A percentile compares a stretch with the other conserved stretches of the same genome.
Evolutionary conservation across 805 yeast species (phyloP).

Genomic region (Barnettozyma sp.): DNA sequence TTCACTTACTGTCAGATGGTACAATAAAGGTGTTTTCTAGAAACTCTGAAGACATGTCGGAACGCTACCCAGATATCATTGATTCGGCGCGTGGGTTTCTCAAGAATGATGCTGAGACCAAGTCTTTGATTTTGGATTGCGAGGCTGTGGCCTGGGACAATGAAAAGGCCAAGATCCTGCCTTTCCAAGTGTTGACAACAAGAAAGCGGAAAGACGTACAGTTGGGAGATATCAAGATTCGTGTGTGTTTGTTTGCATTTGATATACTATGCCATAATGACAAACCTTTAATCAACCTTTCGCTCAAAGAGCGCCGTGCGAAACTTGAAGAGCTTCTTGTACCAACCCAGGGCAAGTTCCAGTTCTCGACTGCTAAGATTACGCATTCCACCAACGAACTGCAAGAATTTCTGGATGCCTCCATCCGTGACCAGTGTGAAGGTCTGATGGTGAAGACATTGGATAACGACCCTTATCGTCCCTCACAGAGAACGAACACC

Average conservation of each 20-base stretch:
- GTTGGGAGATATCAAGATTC: slow-evolving; percentile 79
- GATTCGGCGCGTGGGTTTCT: slow-evolving; percentile 58
- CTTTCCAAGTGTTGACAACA: slow-evolving; percentile 89
- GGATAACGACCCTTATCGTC: slow-evolving; percentile 84
- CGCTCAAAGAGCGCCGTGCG: slow-evolving; percentile 66
- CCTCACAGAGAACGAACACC: slow-evolving; percentile 88
- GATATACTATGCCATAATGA: slow-evolving; percentile 76
- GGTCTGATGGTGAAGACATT: slow-evolving; percentile 93
- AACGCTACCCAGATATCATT: slow-evolving; percentile 86
- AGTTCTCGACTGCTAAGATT: slow-evolving; percentile 69
- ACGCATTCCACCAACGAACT: slow-evolving; percentile 67
- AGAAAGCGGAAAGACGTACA: slow-evolving; percentile 92
- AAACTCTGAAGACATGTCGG: slow-evolving; percentile 95
- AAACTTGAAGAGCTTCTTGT: slow-evolving; percentile 49
- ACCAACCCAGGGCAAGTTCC: slow-evolving; percentile 68
- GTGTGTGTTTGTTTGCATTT: slow-evolving; percentile 88
- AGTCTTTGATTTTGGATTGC: slow-evolving; percentile 77
- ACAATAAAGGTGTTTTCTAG: slow-evolving; percentile 77
- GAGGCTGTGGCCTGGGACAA: slow-evolving; percentile 98
- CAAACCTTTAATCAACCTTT: slow-evolving; percentile 55
- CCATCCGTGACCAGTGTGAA: slow-evolving; percentile 86
- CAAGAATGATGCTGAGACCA: slow-evolving; percentile 30
- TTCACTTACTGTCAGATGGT: slow-evolving; percentile 66
- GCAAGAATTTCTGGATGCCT: slow-evolving; percentile 78
- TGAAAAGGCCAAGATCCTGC: slow-evolving; percentile 68